Conservation (phyloP, 2,329 filamentous ascomycete genomes). For the Alternaria viburni region DNA sequence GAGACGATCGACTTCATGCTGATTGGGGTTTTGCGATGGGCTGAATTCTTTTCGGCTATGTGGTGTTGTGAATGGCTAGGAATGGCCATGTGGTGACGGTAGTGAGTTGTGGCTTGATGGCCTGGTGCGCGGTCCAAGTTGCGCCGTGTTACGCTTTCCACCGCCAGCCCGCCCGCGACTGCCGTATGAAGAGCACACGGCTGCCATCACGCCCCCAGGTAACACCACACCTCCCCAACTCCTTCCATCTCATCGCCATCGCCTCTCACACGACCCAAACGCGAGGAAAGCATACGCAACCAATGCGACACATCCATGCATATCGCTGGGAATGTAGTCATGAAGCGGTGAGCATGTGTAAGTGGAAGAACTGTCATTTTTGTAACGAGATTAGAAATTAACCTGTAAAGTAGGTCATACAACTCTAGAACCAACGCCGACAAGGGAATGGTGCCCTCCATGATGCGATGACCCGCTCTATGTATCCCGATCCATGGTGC, state of each 20-base stretch:
- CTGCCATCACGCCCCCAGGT: not conserved
- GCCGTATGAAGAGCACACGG: not conserved
- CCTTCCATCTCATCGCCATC: not conserved
- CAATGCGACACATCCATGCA: not conserved
- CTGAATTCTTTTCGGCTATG: not conserved
- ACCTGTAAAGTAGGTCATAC: not conserved
- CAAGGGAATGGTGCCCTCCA: not conserved
- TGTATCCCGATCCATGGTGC: conserved; percentile 8
- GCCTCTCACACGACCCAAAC: not conserved
- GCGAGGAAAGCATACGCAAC: not conserved
- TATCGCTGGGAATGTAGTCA: not conserved
- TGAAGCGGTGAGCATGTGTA: not conserved
- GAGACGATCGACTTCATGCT: not conserved
- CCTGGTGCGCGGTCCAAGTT: not conserved
- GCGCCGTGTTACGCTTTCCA: not conserved
- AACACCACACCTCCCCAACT: not conserved
- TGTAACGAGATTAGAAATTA: conserved; percentile 12
- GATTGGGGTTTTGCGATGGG: not conserved
- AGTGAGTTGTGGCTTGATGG: not conserved
- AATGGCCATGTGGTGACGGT: not conserved
- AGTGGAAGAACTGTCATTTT: not conserved
- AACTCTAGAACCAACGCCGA: conserved; percentile 4
- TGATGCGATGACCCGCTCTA: conserved; percentile 8
- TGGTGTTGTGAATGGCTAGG: not conserved
- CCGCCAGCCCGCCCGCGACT: not conserved